These are phyloP conservation scores for Collybiopsis confluens DNA, from an alignment of 768 basidiomycete species.

Conservation along the genomic window DNA sequence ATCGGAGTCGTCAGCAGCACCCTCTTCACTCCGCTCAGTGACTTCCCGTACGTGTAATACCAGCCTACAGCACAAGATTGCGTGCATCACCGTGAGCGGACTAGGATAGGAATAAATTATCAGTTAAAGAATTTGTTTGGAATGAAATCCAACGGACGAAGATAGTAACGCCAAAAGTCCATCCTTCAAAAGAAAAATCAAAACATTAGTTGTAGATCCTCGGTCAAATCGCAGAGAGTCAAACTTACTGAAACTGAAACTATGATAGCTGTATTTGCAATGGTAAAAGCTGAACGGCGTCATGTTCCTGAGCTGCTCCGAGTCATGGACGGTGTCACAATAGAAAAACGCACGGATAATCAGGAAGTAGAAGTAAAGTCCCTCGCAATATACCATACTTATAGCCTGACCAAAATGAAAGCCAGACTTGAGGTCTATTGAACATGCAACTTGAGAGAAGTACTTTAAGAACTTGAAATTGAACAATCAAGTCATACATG, in stretches of 20 bases:
- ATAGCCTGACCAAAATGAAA: neutral
- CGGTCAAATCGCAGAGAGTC: too few species aligned
- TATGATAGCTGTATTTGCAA: neutral
- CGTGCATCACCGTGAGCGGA: constrained; percentile 1
- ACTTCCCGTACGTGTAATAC: constrained; percentile 1
- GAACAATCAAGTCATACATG: neutral
- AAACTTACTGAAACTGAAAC: neutral
- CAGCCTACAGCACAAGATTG: neutral
- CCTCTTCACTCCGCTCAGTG: neutral
- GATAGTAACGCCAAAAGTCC: neutral
- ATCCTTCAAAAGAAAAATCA: neutral
- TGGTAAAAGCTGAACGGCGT: neutral
- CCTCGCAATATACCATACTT: neutral
- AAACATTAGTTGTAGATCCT: neutral
- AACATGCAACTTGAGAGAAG: too few species aligned
- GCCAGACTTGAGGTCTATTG: neutral
- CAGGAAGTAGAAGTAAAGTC: neutral
- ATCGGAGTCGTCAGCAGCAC: too few species aligned
- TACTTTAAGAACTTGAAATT: too few species aligned
- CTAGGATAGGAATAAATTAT: neutral
- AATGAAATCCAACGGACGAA: neutral
- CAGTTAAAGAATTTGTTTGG: too few species aligned
- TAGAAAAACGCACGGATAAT: neutral
- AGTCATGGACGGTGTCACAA: neutral
- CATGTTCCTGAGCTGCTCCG: neutral